These are phyloP conservation scores for Somion occarium DNA, from an alignment of 1,284 basidiomycete genomes.

Conservation along the genomic window DNA sequence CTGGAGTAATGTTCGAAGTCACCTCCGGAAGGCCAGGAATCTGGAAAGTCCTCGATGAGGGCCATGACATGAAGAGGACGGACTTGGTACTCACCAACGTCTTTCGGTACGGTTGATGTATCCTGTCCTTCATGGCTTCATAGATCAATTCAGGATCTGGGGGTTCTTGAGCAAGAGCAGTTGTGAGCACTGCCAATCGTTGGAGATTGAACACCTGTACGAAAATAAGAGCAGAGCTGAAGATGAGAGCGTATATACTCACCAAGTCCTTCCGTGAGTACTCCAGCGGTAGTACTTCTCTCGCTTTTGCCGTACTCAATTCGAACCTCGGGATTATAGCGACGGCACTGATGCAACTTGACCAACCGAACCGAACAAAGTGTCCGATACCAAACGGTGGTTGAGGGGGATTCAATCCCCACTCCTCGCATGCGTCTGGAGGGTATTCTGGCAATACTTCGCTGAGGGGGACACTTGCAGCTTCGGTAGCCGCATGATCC, in stretches of 20 bases:
- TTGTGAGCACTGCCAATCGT: slow-evolving; percentile 95
- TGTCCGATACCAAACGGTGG: slow-evolving; percentile 93
- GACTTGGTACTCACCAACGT: slow-evolving; percentile 52
- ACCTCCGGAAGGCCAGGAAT: slow-evolving; percentile 94
- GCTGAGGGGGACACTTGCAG: slow-evolving; percentile 87
- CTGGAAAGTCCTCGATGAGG: slow-evolving; percentile 34
- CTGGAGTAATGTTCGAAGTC: slow-evolving; percentile 83
- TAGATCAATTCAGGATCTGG: slow-evolving; percentile 94
- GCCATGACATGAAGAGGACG: not conserved
- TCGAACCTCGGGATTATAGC: slow-evolving; percentile 97
- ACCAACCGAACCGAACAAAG: slow-evolving; percentile 91
- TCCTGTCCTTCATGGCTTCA: slow-evolving; percentile 98
- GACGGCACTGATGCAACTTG: slow-evolving; percentile 83
- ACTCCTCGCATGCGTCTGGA: slow-evolving; percentile 83
- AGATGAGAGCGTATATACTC: slow-evolving; percentile 28
- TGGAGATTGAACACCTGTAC: slow-evolving; percentile 97
- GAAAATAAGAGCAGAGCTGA: not conserved
- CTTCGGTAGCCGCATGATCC: slow-evolving; percentile 69
- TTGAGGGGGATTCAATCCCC: slow-evolving; percentile 85
- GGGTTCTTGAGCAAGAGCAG: slow-evolving; percentile 86
- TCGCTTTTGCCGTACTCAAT: slow-evolving; percentile 92
- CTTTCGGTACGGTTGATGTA: slow-evolving; percentile 97
- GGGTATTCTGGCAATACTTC: slow-evolving; percentile 98
- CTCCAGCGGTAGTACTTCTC: slow-evolving; percentile 78
- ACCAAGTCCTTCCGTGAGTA: slow-evolving; percentile 94